Evolutionary conservation across 257 asterid species (phyloP).

Genomic region (Solanum clarkiae): DNA sequence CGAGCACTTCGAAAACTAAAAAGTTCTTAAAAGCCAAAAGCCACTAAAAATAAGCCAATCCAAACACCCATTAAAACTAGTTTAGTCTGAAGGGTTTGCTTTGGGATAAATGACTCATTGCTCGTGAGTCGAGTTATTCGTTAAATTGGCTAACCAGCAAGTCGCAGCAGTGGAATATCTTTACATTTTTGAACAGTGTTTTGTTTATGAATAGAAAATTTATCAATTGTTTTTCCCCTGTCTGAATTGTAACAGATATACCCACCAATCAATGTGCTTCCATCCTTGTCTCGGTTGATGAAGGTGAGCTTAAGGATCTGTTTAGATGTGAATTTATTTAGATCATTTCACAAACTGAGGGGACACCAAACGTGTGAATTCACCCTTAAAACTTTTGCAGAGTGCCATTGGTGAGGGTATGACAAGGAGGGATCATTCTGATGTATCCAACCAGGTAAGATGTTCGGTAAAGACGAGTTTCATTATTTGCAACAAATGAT

Average conservation of each 20-base stretch:
- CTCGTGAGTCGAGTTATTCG: neutral
- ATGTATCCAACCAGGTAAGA: conserved; percentile 87
- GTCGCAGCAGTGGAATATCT: neutral
- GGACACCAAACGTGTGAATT: neutral
- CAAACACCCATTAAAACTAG: neutral
- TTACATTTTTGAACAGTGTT: neutral
- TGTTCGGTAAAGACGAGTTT: neutral
- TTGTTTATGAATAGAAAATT: neutral
- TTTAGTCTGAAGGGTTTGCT: neutral
- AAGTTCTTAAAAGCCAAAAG: no score
- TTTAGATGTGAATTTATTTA: neutral
- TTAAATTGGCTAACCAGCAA: neutral
- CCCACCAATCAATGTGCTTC: conserved; percentile 97
- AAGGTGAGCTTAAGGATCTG: conserved; percentile 40
- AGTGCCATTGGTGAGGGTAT: conserved; percentile 99
- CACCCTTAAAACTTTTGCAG: conserved; percentile 24
- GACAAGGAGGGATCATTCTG: conserved; percentile 95
- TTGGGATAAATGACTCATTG: neutral
- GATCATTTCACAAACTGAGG: neutral
- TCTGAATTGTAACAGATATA: conserved; percentile 47
- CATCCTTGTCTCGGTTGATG: conserved; percentile 94
- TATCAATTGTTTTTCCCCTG: neutral
- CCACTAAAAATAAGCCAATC: no score
- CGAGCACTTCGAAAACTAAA: no score
- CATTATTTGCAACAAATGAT: neutral